Percentiles rank a stretch among this genome's conserved stretches.
Conservation (phyloP, 805 yeast genomes). For the Starmerella geochares region DNA sequence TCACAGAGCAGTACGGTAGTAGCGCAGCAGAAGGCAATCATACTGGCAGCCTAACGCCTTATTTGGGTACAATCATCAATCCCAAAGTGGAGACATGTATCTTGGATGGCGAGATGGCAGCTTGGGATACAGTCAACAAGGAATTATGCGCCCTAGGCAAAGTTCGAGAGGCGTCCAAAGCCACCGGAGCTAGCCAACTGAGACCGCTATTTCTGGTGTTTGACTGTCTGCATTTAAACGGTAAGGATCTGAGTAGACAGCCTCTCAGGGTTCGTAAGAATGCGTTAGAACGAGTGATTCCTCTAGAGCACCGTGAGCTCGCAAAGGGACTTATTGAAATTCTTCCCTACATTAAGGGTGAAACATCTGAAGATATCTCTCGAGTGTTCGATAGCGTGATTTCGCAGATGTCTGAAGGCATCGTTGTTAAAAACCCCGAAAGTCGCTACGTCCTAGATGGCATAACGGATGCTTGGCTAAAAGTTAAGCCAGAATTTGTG, state of each 20-base stretch:
- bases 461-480: conserved; percentile 63
- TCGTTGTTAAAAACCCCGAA: conserved; percentile 57
- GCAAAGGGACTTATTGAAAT: conserved; percentile 23
- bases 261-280: conserved; percentile 49
- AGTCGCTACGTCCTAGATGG: conserved; percentile 53
- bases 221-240: conserved; percentile 67
- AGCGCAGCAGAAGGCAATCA: conserved; percentile 40
- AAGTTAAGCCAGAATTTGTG: conserved; percentile 83
- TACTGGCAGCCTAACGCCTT: conserved; percentile 46
- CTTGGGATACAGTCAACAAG: conserved; percentile 52
- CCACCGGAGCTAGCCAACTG: not conserved
- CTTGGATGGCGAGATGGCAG: conserved; percentile 90
- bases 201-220: conserved; percentile 42
- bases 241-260: conserved; percentile 43
- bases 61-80: conserved; percentile 29
- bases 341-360: conserved; percentile 34
- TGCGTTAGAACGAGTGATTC: conserved; percentile 40
- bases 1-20: conserved; percentile 45
- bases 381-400: conserved; percentile 49
- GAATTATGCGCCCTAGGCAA: conserved; percentile 68
- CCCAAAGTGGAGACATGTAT: conserved; percentile 35
- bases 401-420: conserved; percentile 61
- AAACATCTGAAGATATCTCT: conserved; percentile 44
- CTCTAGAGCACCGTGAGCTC: conserved; percentile 27
- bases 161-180: conserved; percentile 40